Evolutionary conservation across 345 rosid genomes (phyloP).

Genomic region (Heritiera littoralis): DNA sequence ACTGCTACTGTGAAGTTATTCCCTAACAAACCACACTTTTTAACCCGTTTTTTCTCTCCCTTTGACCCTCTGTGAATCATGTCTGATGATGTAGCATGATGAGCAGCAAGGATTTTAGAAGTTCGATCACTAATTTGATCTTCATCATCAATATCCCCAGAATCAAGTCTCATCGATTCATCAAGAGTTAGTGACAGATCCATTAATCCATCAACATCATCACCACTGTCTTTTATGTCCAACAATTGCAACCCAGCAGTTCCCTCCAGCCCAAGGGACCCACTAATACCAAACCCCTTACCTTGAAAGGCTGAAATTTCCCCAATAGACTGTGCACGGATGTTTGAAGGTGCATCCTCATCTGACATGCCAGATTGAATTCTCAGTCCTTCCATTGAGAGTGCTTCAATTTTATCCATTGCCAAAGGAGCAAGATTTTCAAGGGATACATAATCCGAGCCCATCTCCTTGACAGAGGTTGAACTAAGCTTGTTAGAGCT

Average conservation of each 20-base stretch:
- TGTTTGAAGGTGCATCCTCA: slow-evolving; percentile 72
- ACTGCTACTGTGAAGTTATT: slow-evolving; percentile 89
- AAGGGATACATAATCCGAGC: slow-evolving; percentile 76
- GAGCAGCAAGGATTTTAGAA: slow-evolving; percentile 83
- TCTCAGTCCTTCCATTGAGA: slow-evolving; percentile 91
- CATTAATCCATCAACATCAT: slow-evolving; percentile 78
- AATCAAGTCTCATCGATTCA: slow-evolving; percentile 92
- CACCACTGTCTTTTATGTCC: slow-evolving; percentile 57
- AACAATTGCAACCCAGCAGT: slow-evolving; percentile 84
- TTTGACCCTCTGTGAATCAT: slow-evolving; percentile 64
- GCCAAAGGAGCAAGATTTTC: slow-evolving; percentile 98
- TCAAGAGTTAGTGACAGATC: slow-evolving; percentile 82
- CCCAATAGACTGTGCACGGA: slow-evolving; percentile 65
- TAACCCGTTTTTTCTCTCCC: slow-evolving; percentile 70
- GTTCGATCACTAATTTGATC: slow-evolving; percentile 79
- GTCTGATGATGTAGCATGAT: slow-evolving; percentile 78
- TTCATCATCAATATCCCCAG: slow-evolving; percentile 79
- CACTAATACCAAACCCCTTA: slow-evolving; percentile 51
- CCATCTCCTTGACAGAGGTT: slow-evolving; percentile 42
- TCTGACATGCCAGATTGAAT: slow-evolving; percentile 88
- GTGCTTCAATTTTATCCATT: slow-evolving; percentile 96
- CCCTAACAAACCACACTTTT: slow-evolving; percentile 81
- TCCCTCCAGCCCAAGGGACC: slow-evolving; percentile 76
- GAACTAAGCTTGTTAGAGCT: slow-evolving; percentile 42
- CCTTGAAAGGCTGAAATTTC: slow-evolving; percentile 77